Conservation (phyloP, 2,329 filamentous ascomycete genomes). For the Aspergillus proliferans region DNA sequence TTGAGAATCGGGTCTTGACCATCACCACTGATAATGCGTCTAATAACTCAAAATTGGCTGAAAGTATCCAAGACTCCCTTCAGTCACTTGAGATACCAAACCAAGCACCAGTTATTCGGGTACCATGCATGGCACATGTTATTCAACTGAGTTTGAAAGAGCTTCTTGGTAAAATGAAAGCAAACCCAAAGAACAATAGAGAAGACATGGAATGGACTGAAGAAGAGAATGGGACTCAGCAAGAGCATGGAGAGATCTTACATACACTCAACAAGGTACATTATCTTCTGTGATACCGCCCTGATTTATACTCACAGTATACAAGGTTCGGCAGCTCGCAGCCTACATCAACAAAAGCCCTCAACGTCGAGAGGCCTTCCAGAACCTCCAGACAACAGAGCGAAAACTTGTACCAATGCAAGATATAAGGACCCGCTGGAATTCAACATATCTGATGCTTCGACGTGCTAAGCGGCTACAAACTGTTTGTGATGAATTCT, state of each 20-base stretch:
- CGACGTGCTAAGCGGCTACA: slow-evolving; percentile 7
- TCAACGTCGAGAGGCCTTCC: too few species aligned
- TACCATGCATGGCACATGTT: slow-evolving; percentile 8
- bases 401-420: too few species aligned
- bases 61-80: slow-evolving; percentile 3
- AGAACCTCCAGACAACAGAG: too few species aligned
- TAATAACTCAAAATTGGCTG: slow-evolving; percentile 2
- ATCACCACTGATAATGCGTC: slow-evolving; percentile 3
- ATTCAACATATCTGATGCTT: slow-evolving; percentile 15
- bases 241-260: background rate
- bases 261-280: too few species aligned
- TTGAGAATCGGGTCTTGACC: slow-evolving; percentile 1
- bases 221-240: background rate
- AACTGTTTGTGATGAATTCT: slow-evolving; percentile 1
- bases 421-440: too few species aligned
- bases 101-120: slow-evolving; percentile 1
- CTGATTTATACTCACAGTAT: too few species aligned
- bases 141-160: slow-evolving; percentile 9
- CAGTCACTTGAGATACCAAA: background rate
- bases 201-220: slow-evolving; percentile 2
- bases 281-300: too few species aligned
- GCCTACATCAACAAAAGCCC: too few species aligned
- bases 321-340: too few species aligned
- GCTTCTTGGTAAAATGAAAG: slow-evolving; percentile 9
- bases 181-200: slow-evolving; percentile 4